Base-by-base conservation (phyloP, 2,329 filamentous ascomycete species). In the Aspergillus vadensis region DNA sequence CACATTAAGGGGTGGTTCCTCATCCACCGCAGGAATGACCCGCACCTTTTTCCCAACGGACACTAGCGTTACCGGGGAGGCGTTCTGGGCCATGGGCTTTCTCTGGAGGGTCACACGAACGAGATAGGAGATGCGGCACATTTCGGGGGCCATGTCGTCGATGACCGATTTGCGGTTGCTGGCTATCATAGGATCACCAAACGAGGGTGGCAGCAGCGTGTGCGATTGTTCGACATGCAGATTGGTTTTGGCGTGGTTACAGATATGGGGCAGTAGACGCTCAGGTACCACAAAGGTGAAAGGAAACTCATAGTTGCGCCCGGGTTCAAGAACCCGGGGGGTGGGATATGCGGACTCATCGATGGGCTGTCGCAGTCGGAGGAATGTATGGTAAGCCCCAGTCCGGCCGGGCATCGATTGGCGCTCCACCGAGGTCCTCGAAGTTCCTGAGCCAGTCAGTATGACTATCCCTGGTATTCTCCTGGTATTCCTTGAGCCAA, bases 211-310 rank as follows among this genome's bases (percentile, higher is more conserved):
- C 0, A 88, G 78, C 65, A 82, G 76, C 2, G 85, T 76, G 70
- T 90, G 87, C 1, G 80, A 81, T 21, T 82, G 77, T 57, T 81
- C 79, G 56, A 89, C 76, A 39, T 83, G 79, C 25, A 79, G 74
- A 61, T 83, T 82, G 23, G 76, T 77, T 17, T 81, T 78, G 41
- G 70, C 67, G 73, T 89, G 87, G 17, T 76, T 77, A 74, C 87
- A 90, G 49, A 84, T 74, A 62, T 82, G 81, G 5, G 86, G 86
- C 0, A 90, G 80, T 4, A 90, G 75, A 17, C 82, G 81, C 36
- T 83, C 78, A 0, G 87, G 87, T 1, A 90, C 79, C 58, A 86
- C 85, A 68, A 90, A 90, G 25, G 81, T 82, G 70, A 89, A 90
- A 1, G 85, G 84, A 60, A 88, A 86, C 8, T 73, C 79, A 72